Conservation (phyloP, 2,329 filamentous ascomycete species). For the Fusarium devonianum region DNA sequence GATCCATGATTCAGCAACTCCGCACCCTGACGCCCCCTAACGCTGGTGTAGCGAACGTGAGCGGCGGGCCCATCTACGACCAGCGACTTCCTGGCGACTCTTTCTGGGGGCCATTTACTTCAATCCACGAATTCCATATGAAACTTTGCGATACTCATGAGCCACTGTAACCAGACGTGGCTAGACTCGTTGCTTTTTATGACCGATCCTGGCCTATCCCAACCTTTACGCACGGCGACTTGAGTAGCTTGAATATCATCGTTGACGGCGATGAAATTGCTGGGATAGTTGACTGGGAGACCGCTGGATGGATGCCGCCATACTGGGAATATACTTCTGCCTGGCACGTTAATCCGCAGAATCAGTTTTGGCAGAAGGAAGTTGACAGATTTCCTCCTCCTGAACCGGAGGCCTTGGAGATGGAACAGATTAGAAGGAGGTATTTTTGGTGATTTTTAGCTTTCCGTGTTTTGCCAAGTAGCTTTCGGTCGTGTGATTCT, state of each 20-base stretch:
- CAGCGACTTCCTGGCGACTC: slow-evolving; percentile 27
- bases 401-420: slow-evolving; percentile 20
- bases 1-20: not conserved
- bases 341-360: slow-evolving; percentile 25
- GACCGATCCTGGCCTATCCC: slow-evolving; percentile 9
- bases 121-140: slow-evolving; percentile 39
- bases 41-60: slow-evolving; percentile 18
- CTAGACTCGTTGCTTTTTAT: slow-evolving; percentile 32
- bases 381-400: slow-evolving; percentile 28
- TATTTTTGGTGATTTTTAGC: slow-evolving; percentile 26
- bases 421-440: slow-evolving; percentile 28
- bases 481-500: too few species aligned
- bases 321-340: slow-evolving; percentile 47
- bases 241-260: slow-evolving; percentile 55
- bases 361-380: slow-evolving; percentile 31
- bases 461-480: too few species aligned
- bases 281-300: slow-evolving; percentile 53
- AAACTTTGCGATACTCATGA: slow-evolving; percentile 20
- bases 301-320: slow-evolving; percentile 43
- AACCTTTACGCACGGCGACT: slow-evolving; percentile 55
- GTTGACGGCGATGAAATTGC: slow-evolving; percentile 50
- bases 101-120: slow-evolving; percentile 39
- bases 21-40: not conserved
- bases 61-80: slow-evolving; percentile 37
- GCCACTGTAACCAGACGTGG: not conserved